A percentile compares a stretch with the other conserved stretches of the same genome.
Conservation (phyloP, 345 rosid genomes). For the Draba incana region DNA sequence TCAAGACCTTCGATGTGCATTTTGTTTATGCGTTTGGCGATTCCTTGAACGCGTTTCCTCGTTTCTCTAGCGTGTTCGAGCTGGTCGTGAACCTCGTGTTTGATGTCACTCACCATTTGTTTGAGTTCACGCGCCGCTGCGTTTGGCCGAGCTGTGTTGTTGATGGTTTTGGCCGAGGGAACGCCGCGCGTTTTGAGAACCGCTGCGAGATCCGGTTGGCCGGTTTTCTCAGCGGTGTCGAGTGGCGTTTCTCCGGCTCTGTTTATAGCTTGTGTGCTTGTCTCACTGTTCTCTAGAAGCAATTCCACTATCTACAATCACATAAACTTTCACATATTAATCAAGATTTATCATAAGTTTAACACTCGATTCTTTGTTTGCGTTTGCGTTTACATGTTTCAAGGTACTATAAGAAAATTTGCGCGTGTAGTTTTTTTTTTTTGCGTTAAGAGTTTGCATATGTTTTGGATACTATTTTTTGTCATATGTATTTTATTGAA, state of each 20-base stretch:
- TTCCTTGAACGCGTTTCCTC: constrained; percentile 79
- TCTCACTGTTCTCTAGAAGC: constrained; percentile 56
- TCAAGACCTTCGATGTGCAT: constrained; percentile 91
- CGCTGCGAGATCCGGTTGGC: constrained; percentile 52
- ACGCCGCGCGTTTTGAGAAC: constrained; percentile 69
- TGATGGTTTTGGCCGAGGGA: constrained; percentile 60
- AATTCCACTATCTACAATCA: constrained; percentile 65
- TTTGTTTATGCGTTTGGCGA: constrained; percentile 81
- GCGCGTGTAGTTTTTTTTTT: too few relatives aligned
- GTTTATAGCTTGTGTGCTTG: constrained; percentile 58
- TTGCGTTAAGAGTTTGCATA: too few relatives aligned
- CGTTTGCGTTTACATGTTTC: background rate
- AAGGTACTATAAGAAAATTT: too few relatives aligned
- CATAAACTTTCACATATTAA: background rate
- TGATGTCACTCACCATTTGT: constrained; percentile 93
- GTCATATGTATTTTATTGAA: too few relatives aligned
- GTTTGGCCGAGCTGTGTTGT: constrained; percentile 47
- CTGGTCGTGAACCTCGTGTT: constrained; percentile 90
- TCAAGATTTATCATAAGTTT: background rate
- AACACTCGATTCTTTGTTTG: background rate
- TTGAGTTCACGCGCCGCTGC: constrained; percentile 77
- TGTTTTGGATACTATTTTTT: too few relatives aligned
- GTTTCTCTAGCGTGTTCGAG: constrained; percentile 92
- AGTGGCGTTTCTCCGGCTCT: constrained; percentile 75
- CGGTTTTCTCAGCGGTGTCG: constrained; percentile 87